A percentile compares a stretch with the other conserved stretches of the same genome.
These are phyloP conservation scores for Solanum neorickii DNA, from an alignment of 257 asterid genomes.

Conservation along the genomic window DNA sequence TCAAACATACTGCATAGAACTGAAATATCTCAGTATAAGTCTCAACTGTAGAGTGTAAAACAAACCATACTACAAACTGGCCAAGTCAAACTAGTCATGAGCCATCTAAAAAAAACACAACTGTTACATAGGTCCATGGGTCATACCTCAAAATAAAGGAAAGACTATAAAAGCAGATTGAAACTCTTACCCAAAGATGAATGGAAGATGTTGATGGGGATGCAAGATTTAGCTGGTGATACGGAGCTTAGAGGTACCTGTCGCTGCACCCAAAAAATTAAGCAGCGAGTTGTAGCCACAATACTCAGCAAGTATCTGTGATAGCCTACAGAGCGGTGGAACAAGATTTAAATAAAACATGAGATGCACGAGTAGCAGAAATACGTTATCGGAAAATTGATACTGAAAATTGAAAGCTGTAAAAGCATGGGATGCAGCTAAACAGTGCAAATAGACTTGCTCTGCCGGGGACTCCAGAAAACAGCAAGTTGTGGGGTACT, in stretches of 20 bases:
- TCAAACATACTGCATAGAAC: not conserved
- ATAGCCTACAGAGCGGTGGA: not conserved
- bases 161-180: not conserved
- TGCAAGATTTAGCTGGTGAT: not conserved
- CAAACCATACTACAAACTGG: not conserved
- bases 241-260: not conserved
- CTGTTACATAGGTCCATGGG: not conserved
- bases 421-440: not conserved
- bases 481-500: not conserved
- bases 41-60: not conserved
- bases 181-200: not conserved
- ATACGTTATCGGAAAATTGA: not conserved
- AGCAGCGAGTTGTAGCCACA: not conserved
- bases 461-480: not conserved
- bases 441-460: not conserved
- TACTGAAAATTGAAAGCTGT: not conserved
- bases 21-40: not conserved
- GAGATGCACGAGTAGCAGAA: not conserved
- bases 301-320: not conserved
- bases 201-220: not conserved
- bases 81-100: not conserved
- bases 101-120: not conserved
- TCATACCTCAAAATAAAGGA: not conserved
- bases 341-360: not conserved
- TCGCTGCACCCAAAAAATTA: not conserved